Evolutionary conservation across 2,329 filamentous ascomycete genomes (phyloP).

Genomic region (Penicillium sp.): DNA sequence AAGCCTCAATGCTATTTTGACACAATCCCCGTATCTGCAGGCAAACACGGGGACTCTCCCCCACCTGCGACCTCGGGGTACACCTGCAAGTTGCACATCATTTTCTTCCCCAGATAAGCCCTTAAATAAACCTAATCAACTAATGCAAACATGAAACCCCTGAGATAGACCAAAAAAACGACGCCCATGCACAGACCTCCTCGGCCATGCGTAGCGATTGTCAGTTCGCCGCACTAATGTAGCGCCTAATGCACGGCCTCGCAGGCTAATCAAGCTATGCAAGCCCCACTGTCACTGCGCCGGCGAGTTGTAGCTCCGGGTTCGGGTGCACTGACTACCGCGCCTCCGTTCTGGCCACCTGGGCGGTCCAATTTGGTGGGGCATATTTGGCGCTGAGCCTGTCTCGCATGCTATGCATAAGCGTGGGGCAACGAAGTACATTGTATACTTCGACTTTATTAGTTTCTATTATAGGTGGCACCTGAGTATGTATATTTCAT

Average conservation of each 20-base stretch:
- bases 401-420: slow-evolving; percentile 24
- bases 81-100: slow-evolving; percentile 11
- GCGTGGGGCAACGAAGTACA: slow-evolving; percentile 13
- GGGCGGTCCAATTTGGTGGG: slow-evolving; percentile 2
- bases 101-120: slow-evolving; percentile 1
- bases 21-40: neutral
- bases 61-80: slow-evolving; percentile 2
- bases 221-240: slow-evolving; percentile 27
- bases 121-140: too few relatives aligned
- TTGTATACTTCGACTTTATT: slow-evolving; percentile 1
- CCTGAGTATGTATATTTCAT: neutral
- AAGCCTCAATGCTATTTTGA: neutral
- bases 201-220: slow-evolving; percentile 20
- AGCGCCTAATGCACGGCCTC: slow-evolving; percentile 17
- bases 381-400: neutral
- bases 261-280: slow-evolving; percentile 14
- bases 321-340: slow-evolving; percentile 24
- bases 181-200: slow-evolving; percentile 9
- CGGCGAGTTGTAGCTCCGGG: slow-evolving; percentile 19
- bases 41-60: neutral
- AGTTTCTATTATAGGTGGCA: neutral
- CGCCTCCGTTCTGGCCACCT: slow-evolving; percentile 12
- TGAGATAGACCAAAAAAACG: slow-evolving; percentile 11
- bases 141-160: slow-evolving; percentile 13
- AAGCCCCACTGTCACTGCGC: slow-evolving; percentile 17